A percentile compares a stretch with the other conserved stretches of the same genome.
Evolutionary conservation across 2,329 filamentous ascomycete species (phyloP).

Genomic region (Alternaria brassicae): DNA sequence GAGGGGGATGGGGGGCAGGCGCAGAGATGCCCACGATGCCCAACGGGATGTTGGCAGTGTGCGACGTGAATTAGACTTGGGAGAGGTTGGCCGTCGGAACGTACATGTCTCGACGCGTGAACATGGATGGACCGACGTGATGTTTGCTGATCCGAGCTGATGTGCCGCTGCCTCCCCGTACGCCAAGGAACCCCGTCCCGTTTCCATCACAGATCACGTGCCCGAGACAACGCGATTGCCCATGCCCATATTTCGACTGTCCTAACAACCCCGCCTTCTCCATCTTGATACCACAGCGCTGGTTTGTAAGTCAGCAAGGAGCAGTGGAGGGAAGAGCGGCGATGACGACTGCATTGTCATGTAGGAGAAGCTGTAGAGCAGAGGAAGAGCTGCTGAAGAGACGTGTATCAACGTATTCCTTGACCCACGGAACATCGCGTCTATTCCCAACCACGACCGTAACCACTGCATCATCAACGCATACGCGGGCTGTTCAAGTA

Average conservation of each 20-base stretch:
- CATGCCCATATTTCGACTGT: too few species aligned
- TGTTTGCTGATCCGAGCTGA: conserved; percentile 21
- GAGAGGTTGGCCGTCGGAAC: background rate
- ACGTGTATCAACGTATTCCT: too few species aligned
- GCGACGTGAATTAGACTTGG: conserved; percentile 3
- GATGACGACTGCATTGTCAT: background rate
- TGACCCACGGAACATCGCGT: background rate
- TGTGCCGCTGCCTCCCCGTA: conserved; percentile 11
- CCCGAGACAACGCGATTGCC: too few species aligned
- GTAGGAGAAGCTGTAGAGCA: background rate
- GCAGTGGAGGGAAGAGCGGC: background rate
- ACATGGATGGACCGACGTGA: conserved; percentile 21
- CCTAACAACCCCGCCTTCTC: too few species aligned
- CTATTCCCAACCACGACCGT: background rate
- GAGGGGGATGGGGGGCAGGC: conserved; percentile 14
- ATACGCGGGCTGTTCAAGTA: background rate
- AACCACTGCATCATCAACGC: background rate
- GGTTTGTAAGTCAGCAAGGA: background rate
- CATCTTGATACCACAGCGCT: too few species aligned
- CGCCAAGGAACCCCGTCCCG: conserved; percentile 17
- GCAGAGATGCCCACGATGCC: conserved; percentile 24
- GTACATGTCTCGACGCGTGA: conserved; percentile 12
- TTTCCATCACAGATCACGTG: conserved; percentile 19
- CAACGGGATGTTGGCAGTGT: conserved; percentile 8
- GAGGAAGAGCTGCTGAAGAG: background rate